Base-by-base conservation (phyloP, 129 eudicot species). In the Solidago caesia region DNA sequence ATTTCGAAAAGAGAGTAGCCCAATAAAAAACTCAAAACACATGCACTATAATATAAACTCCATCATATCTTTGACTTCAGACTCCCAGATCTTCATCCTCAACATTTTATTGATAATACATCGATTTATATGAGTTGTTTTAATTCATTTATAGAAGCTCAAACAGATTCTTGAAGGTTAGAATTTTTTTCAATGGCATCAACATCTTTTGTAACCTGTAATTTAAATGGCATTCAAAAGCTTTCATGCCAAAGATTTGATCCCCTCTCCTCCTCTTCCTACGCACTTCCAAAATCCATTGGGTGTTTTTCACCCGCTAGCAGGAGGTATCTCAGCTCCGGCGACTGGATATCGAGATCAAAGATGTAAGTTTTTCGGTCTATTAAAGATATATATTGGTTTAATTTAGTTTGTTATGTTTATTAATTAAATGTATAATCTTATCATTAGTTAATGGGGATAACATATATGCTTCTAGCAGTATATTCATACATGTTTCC, bases 221-320 rank as follows among this genome's bases (percentile, higher is more conserved):
- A 64, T 70, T 59, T 77, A 45, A 61, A 52, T 49, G 61, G 16
- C 75, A 5, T 70, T 69, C 55, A 48, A 33, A 77, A 77, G 55
- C 7, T 70, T 60, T 48, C 71, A 59, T 39, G 63, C 42, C 76
- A 77, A 60, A 77, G 71, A 48, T 77, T 77, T 70, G 76, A 77
- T 70, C 76, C 76, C 64, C 76, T 77, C 21, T 48, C 65, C 33
- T 39, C 75, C 70, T 6, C 21, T 21, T 21, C 64, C 70, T 0
- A 51, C 16, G 4, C 70, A 33, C 39, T 46, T 33, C 60, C 52
- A 13, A 46, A 21, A 7, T 9, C 62, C 39, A 62, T 70, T 53
- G 51, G 71, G 25, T 21, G 56, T 61, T 51, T 70, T 44, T 41
- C 76, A 42, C 64, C 62, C 25, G 68, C 71, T 46, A 60, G 48